A percentile compares a stretch with the other conserved stretches of the same genome.
These are phyloP conservation scores for Candida ovalis DNA, from an alignment of 805 yeast species.

Conservation along the genomic window DNA sequence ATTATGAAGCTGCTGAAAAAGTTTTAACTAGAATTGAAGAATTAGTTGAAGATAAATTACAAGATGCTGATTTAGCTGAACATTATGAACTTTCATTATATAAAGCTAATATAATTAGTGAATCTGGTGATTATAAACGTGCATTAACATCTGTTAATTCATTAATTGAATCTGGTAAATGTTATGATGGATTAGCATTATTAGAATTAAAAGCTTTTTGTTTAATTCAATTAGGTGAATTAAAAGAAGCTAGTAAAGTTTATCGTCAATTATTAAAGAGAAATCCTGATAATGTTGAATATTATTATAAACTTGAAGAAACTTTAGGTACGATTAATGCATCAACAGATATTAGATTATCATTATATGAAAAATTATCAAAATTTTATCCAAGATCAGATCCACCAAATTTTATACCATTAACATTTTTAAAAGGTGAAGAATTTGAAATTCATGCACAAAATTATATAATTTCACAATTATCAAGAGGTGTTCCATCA, in stretches of 20 bases:
- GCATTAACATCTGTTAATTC: slow-evolving; percentile 61
- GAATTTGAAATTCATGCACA: slow-evolving; percentile 40
- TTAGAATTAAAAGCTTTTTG: slow-evolving; percentile 67
- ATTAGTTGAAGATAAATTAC: slow-evolving; percentile 62
- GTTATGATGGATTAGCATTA: slow-evolving; percentile 56
- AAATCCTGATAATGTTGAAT: slow-evolving; percentile 74
- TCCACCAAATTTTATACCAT: slow-evolving; percentile 73
- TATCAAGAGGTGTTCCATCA: slow-evolving; percentile 84
- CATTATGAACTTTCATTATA: slow-evolving; percentile 77
- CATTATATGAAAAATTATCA: slow-evolving; percentile 62
- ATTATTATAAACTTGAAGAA: slow-evolving; percentile 64
- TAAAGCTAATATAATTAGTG: slow-evolving; percentile 62
- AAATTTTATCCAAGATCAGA: slow-evolving; percentile 79
- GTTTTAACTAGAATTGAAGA: slow-evolving; percentile 76
- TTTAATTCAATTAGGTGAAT: slow-evolving; percentile 51
- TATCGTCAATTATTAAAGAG: slow-evolving; percentile 72
- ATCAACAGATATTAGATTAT: slow-evolving; percentile 47
- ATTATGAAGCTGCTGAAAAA: slow-evolving; percentile 62
- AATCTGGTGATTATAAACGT: slow-evolving; percentile 55
- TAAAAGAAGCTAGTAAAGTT: slow-evolving; percentile 61
- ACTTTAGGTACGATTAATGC: slow-evolving; percentile 50
- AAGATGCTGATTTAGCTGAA: slow-evolving; percentile 67
- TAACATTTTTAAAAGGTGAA: slow-evolving; percentile 61
- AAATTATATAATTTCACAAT: slow-evolving; percentile 55
- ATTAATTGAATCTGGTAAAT: slow-evolving; percentile 45